These are phyloP conservation scores for Silene latifolia DNA, from an alignment of 148 eudicot species.

Conservation along the genomic window DNA sequence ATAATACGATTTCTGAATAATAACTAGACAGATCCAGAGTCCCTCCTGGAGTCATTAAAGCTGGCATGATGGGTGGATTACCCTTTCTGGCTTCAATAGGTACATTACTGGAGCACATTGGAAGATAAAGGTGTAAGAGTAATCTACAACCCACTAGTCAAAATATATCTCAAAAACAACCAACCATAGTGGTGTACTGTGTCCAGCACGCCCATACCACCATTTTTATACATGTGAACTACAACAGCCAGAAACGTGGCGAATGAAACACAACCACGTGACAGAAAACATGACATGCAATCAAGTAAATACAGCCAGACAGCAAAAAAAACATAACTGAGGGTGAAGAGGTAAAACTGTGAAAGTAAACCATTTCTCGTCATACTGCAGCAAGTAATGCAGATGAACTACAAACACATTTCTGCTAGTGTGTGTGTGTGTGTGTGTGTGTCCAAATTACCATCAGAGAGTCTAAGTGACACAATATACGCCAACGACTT, in stretches of 20 bases:
- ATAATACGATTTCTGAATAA: slow-evolving; percentile 84
- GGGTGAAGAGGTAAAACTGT: no score
- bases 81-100: slow-evolving; percentile 59
- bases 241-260: not conserved
- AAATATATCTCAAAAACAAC: not conserved
- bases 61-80: slow-evolving; percentile 89
- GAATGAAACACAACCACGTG: not conserved
- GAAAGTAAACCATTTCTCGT: no score
- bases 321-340: not conserved
- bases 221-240: not conserved
- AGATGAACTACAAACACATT: not conserved
- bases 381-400: not conserved
- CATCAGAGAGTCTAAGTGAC: not conserved
- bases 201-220: not conserved
- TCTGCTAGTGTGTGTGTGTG: no score
- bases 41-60: slow-evolving; percentile 87
- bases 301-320: not conserved
- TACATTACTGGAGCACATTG: slow-evolving; percentile 44
- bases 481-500: not conserved
- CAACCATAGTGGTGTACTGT: not conserved
- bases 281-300: not conserved
- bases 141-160: not conserved
- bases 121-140: not conserved
- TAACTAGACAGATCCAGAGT: slow-evolving; percentile 80
- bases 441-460: no score